Conservation (phyloP, 495 filamentous ascomycete genomes). For the Mycothermus thermophilus region DNA sequence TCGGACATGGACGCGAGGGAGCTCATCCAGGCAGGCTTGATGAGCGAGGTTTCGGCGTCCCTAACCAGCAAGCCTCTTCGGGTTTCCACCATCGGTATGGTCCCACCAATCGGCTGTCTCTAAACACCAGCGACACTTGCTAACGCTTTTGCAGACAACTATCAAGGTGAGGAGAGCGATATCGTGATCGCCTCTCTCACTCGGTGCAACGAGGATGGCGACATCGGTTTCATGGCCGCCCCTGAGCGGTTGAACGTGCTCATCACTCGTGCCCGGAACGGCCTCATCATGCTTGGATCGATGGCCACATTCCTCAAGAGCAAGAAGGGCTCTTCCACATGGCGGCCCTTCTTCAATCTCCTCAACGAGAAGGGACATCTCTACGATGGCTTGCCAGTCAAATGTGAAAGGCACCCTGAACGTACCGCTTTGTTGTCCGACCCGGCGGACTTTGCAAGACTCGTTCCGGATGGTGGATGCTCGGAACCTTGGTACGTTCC, state of each 20-base stretch:
- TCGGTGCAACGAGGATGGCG: constrained; percentile 46
- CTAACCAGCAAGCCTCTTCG: constrained; percentile 37
- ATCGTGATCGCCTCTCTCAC: constrained; percentile 58
- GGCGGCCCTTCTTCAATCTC: constrained; percentile 44
- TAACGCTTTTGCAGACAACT: constrained; percentile 44
- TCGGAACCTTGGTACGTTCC: constrained; percentile 44
- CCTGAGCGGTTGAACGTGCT: constrained; percentile 61
- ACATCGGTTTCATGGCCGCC: constrained; percentile 63
- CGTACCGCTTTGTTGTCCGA: constrained; percentile 29
- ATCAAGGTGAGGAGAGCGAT: constrained; percentile 68
- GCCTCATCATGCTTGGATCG: constrained; percentile 60
- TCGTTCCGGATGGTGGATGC: constrained; percentile 66
- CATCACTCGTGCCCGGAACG: constrained; percentile 53
- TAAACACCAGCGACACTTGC: too few species aligned
- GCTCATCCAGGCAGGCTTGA: constrained; percentile 48
- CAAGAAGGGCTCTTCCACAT: constrained; percentile 44
- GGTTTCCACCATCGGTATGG: constrained; percentile 52
- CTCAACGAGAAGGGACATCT: constrained; percentile 42
- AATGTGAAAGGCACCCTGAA: constrained; percentile 52
- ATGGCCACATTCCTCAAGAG: constrained; percentile 49
- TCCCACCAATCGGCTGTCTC: background rate
- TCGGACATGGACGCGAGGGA: constrained; percentile 61
- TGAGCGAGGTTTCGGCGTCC: constrained; percentile 40
- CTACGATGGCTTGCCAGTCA: constrained; percentile 56
- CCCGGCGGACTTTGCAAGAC: constrained; percentile 42